Base-by-base conservation (phyloP, 1,139 yeast genomes). In the Geotrichum cucujoidarum region DNA sequence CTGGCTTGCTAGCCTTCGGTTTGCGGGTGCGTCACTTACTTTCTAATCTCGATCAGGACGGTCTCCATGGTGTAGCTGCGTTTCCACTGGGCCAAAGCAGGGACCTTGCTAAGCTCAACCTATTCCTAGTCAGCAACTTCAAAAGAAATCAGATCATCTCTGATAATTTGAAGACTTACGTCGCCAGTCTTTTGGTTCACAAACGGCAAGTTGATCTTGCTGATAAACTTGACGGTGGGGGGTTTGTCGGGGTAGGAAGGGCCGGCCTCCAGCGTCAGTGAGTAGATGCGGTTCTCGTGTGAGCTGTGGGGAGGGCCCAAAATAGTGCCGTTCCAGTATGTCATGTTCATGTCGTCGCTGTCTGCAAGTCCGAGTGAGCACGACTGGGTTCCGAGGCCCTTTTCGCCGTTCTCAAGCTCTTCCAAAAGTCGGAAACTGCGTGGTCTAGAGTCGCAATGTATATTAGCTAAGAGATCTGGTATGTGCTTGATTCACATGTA, bases 381-480 rank as follows among this genome's bases (percentile, higher is more conserved):
- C 21, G 95, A 85, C 65, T 92, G 97, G 32, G 97, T 94, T 24
- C 98, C 97, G 47, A 87, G 74, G 14, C 98, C 98, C 66, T 94
- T 94, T 65, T 94, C 99, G 45, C 98, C 98, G 63, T 90, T 92
- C 67, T 94, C 99, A 57, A 94, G 76, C 69, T 92, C 98, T 70
- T 92, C 98, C 55, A 92, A 75, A 43, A 92, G 77, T 63, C 95
- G 86, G 69, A 92, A 92, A 66, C 89, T 89, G 68, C 97, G 80
- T 56, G 97, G 97, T 41, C 95, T 86, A n/a, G n/a, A n/a, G n/a
- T n/a, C n/a, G n/a, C n/a, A n/a, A n/a, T n/a, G n/a, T n/a, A n/a
- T n/a, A n/a, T n/a, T n/a, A n/a, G n/a, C n/a, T n/a, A n/a, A n/a
- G n/a, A n/a, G n/a, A n/a, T n/a, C n/a, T n/a, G n/a, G n/a, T n/a